Base-by-base conservation (phyloP, 371 early-diverging fungal species). In the Phascolomyces articulosus region DNA sequence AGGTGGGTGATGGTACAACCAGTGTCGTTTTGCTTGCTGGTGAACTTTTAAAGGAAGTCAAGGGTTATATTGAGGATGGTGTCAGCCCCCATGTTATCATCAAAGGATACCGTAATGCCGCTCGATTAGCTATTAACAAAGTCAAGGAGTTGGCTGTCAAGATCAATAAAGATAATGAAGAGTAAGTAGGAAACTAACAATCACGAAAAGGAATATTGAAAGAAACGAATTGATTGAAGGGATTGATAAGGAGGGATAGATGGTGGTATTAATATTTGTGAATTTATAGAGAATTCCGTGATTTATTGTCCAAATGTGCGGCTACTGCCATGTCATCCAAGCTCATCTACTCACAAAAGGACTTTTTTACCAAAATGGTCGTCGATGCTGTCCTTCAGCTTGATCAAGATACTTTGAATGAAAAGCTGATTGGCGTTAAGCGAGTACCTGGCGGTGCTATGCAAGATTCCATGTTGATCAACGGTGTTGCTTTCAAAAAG, bases 401-500 rank as follows among this genome's bases (percentile, higher is more conserved):
- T 72, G 98, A 99, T 80, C 95, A 95, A 79, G 91, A 91, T 20
- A 92, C 92, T 51, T 83, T 98, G 72, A 93, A 96, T 83, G 96
- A 98, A 77, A 86, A 86, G 70, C 79, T 98, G 87, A 98, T 98
- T 74, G 99, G 98, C 64, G 92, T 99, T 71, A 99, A 99, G 85
- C 96, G 96, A 82, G 92, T 99, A 59, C 90, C 96, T 31, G 99
- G 99, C 68, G 99, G 99, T 53, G 98, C 94, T 24, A 94, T 99
- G 94, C 95, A 97, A 80, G 99, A 99, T 74, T 98, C 99, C n/a
- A 63, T 95, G 34, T 78, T 99, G 54, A 86, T 99, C 40, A 90
- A 96, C 57, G 99, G 99, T 68, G 98, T 99, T 61, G 99, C 98
- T 6, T 99, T 99, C 88, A 99, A 99, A 81, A 99, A 99, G 89